Evolutionary conservation across 2,329 filamentous ascomycete genomes (phyloP).

Genomic region (Xylariaceae sp.): DNA sequence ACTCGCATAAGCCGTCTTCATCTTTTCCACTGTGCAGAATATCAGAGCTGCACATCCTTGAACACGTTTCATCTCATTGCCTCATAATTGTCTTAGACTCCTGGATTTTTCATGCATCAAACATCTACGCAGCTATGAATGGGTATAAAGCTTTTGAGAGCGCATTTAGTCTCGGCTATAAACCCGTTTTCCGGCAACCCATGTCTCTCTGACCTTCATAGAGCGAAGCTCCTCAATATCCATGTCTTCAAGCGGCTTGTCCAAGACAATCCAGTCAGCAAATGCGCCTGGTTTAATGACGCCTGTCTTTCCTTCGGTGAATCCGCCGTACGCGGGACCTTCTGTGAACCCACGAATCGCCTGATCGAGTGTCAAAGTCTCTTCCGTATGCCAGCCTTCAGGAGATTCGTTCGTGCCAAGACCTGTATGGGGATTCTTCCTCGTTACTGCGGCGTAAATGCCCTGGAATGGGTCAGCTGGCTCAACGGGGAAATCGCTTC

Average conservation of each 20-base stretch:
- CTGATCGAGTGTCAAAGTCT: conserved; percentile 53
- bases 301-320: conserved; percentile 54
- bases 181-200: conserved; percentile 55
- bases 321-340: conserved; percentile 54
- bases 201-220: conserved; percentile 59
- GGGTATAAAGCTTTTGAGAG: background rate
- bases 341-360: conserved; percentile 59
- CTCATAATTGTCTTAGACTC: background rate
- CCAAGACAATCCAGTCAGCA: conserved; percentile 68
- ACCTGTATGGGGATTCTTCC: conserved; percentile 54
- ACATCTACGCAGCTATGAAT: background rate
- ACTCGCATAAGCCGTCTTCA: too few relatives aligned
- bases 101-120: background rate
- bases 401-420: conserved; percentile 41
- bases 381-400: conserved; percentile 54
- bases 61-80: background rate
- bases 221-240: conserved; percentile 48
- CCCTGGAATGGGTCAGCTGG: conserved; percentile 62
- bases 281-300: conserved; percentile 55
- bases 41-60: background rate
- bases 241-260: conserved; percentile 48
- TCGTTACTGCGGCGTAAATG: conserved; percentile 61
- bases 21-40: too few relatives aligned
- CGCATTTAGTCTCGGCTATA: conserved; percentile 31
- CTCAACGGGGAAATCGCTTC: conserved; percentile 68